Percentiles rank a stretch among this genome's conserved stretches.
These are phyloP conservation scores for Crithidia sp. DNA, from an alignment of 208 protist genomes.

Conservation along the genomic window DNA sequence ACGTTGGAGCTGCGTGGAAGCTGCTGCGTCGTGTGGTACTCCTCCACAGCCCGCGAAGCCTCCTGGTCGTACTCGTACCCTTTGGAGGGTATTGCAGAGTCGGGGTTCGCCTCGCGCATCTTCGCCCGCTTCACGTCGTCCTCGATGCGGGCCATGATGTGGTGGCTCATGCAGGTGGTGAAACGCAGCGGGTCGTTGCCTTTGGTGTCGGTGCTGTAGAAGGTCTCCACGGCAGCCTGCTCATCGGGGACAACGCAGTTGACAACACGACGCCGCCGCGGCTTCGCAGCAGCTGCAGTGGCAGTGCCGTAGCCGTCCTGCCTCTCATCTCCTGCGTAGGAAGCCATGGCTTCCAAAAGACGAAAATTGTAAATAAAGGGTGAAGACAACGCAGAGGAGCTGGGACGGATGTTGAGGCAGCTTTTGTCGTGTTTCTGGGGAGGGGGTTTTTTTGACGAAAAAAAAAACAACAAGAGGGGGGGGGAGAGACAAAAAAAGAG, in stretches of 20 bases:
- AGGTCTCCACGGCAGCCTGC: constrained; percentile 7
- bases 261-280: constrained; percentile 12
- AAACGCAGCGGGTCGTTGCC: constrained; percentile 9
- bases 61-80: constrained; percentile 24
- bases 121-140: constrained; percentile 36
- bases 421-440: too few relatives aligned
- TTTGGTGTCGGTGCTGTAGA: constrained; percentile 2
- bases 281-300: neutral
- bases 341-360: neutral
- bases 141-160: constrained; percentile 59
- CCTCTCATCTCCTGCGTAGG: neutral
- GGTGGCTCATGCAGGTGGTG: constrained; percentile 61
- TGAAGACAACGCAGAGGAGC: too few relatives aligned
- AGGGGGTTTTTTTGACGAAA: too few relatives aligned
- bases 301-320: neutral
- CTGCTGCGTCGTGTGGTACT: constrained; percentile 21
- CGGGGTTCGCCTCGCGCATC: constrained; percentile 38
- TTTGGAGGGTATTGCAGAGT: constrained; percentile 41
- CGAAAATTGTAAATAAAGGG: neutral
- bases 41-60: constrained; percentile 17
- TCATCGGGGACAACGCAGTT: constrained; percentile 17
- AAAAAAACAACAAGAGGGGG: too few relatives aligned
- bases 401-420: too few relatives aligned
- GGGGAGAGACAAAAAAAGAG: too few relatives aligned
- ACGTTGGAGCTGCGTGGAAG: neutral